Conservation (phyloP, 176 grass and related monocot species). For the Aegilops umbellulata region DNA sequence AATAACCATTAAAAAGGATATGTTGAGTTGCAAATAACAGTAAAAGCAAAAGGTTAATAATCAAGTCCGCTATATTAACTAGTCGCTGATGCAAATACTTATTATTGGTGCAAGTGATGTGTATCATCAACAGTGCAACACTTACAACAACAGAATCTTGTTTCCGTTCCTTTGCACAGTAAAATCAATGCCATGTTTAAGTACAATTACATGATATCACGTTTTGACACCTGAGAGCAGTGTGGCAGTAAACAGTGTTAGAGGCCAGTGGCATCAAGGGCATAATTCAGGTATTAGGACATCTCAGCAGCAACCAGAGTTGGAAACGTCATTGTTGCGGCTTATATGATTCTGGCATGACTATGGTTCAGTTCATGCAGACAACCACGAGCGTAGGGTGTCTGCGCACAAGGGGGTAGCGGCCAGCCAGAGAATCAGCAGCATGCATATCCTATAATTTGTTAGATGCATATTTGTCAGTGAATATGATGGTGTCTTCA, state of each 20-base stretch:
- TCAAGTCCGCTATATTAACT: background rate
- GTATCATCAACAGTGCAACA: background rate
- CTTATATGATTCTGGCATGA: constrained; percentile 2
- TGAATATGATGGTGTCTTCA: background rate
- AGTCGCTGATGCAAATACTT: background rate
- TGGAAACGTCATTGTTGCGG: background rate
- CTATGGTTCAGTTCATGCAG: background rate
- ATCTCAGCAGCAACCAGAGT: background rate
- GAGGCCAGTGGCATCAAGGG: background rate
- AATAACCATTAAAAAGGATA: background rate
- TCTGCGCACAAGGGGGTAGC: background rate
- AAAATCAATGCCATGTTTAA: background rate
- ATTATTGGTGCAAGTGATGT: background rate
- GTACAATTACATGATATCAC: background rate
- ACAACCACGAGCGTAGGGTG: background rate
- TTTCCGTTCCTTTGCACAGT: background rate
- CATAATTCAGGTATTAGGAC: background rate
- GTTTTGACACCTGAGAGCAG: background rate
- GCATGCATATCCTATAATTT: background rate
- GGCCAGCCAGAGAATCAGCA: background rate
- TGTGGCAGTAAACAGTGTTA: constrained; percentile 2
- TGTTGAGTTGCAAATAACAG: constrained; percentile 5
- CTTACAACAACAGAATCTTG: background rate
- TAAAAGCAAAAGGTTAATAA: background rate
- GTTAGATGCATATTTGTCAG: background rate